These are phyloP conservation scores for Coemansia sp. DNA, from an alignment of 192 early-diverging fungal species.

Conservation along the genomic window DNA sequence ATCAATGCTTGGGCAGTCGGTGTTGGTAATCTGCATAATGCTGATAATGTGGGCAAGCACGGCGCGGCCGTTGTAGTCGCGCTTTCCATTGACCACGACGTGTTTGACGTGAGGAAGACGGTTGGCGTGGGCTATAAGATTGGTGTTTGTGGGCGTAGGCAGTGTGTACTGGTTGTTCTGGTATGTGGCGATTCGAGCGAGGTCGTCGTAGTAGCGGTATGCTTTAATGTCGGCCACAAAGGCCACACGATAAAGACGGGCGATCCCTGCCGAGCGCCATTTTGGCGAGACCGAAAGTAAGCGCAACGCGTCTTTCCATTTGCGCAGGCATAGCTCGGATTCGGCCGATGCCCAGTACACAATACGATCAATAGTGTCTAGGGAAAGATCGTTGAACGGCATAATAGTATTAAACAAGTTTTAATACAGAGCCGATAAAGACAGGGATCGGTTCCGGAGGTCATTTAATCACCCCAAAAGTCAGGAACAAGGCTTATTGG, in stretches of 20 bases:
- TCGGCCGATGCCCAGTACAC: background rate
- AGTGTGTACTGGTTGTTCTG: background rate
- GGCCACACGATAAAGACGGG: background rate
- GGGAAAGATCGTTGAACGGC: background rate
- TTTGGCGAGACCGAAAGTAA: background rate
- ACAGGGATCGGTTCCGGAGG: background rate
- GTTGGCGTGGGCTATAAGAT: background rate
- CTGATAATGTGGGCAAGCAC: background rate
- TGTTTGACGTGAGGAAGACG: background rate
- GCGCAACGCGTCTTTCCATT: background rate
- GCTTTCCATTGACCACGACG: background rate
- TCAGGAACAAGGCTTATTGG: background rate
- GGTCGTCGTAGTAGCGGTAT: background rate
- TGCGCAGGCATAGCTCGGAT: background rate
- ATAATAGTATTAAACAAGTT: background rate
- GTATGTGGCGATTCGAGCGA: background rate
- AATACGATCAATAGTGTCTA: background rate
- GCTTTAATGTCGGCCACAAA: background rate
- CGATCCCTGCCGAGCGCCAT: background rate
- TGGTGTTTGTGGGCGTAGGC: background rate
- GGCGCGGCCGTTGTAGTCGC: background rate
- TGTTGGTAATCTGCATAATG: background rate
- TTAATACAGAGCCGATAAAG: background rate
- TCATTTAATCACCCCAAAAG: background rate
- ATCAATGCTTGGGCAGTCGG: background rate